Conservation (phyloP, 164 flowering plant species). For the Platanus orientalis region DNA sequence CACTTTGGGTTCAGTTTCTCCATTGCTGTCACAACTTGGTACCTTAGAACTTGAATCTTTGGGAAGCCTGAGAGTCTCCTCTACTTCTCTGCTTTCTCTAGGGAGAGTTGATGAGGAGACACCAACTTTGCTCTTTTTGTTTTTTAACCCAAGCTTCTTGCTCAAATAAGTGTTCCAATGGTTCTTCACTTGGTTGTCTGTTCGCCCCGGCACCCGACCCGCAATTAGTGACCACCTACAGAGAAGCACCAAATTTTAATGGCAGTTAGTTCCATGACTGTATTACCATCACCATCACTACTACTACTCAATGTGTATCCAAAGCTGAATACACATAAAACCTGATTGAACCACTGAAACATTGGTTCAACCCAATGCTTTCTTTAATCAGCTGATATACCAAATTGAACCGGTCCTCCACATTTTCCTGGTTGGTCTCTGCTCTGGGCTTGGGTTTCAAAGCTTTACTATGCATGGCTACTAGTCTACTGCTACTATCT, state of each 20-base stretch:
- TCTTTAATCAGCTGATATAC: no score
- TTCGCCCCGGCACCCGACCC: conserved; percentile 40
- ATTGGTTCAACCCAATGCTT: no score
- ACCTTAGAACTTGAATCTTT: background rate
- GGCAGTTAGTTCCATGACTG: no score
- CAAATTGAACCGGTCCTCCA: no score
- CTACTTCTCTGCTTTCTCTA: background rate
- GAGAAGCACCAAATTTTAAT: background rate
- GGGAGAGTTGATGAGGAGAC: background rate
- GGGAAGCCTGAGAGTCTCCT: background rate
- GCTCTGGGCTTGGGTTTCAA: no score
- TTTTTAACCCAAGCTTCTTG: conserved; percentile 25
- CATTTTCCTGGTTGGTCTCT: no score
- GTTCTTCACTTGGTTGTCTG: conserved; percentile 47
- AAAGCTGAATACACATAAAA: no score
- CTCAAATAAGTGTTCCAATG: conserved; percentile 40
- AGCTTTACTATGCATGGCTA: no score
- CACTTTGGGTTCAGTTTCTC: background rate
- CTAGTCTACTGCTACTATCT: no score
- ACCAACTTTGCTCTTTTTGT: conserved; percentile 2
- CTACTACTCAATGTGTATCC: no score
- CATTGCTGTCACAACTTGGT: background rate
- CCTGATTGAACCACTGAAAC: no score
- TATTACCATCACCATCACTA: no score
- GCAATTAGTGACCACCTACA: conserved; percentile 44